Conservation (phyloP, 192 early-diverging fungal genomes). For the Fimicolochytrium jonesii region DNA sequence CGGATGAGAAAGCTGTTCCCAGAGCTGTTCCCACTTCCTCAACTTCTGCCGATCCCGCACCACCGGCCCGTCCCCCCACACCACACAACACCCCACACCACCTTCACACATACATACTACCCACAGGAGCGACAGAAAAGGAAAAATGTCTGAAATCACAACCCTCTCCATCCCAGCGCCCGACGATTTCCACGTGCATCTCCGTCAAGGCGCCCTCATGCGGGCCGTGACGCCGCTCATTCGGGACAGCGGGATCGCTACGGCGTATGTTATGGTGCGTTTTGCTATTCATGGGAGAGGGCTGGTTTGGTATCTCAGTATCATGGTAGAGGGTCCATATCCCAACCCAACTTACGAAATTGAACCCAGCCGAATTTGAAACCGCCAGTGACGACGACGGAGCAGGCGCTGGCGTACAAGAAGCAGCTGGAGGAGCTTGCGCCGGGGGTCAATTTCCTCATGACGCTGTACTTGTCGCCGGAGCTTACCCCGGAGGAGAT, state of each 20-base stretch:
- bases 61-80: too few species aligned
- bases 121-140: too few species aligned
- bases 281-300: not conserved
- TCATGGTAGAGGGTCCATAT: not conserved
- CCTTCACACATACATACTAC: too few species aligned
- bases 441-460: constrained; percentile 82
- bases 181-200: constrained; percentile 89
- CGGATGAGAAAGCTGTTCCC: too few species aligned
- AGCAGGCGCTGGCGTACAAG: constrained; percentile 84
- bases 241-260: constrained; percentile 70
- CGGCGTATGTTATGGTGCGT: constrained; percentile 88
- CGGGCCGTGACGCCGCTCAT: constrained; percentile 80
- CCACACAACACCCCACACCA: too few species aligned
- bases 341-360: not conserved
- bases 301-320: not conserved
- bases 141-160: too few species aligned
- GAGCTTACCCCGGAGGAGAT: constrained; percentile 89
- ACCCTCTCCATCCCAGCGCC: constrained; percentile 18
- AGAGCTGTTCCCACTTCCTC: too few species aligned
- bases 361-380: constrained; percentile 80
- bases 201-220: constrained; percentile 85
- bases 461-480: constrained; percentile 89
- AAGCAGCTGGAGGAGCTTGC: constrained; percentile 71
- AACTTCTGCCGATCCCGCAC: too few species aligned
- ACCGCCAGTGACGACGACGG: constrained; percentile 83